Evolutionary conservation across 768 basidiomycete genomes (phyloP), one percentile per base, ranked within the genome.

Genomic region (Kwoniella europaea): DNA sequence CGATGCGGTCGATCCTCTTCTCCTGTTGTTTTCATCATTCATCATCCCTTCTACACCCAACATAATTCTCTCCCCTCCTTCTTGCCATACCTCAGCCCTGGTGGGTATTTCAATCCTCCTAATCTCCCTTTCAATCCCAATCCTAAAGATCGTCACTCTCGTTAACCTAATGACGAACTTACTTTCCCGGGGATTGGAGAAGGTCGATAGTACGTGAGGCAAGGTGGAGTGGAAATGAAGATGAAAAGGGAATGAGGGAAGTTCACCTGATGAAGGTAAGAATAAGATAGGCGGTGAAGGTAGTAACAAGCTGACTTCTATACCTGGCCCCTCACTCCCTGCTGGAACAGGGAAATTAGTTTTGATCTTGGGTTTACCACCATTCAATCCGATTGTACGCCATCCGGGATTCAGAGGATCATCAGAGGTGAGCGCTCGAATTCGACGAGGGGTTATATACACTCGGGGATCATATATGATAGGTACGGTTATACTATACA

Each of bases 351-450:
- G 65, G 20, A 59, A 24, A 7, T 61, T 44, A 18, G 41, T 44
- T 10, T 67, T 52, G 10, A 65, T 20, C 5, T 42, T 60, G 1
- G 58, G 65, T 61, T 65, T 71, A 9, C 80, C 80, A 10, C 80
- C 80, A 53, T 75, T 65, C 2, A 81, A 66, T 20, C 43, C 29
- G 66, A 81, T 74, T 0, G 75, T 75, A 6, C 78, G 67, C 80
- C 80, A 81, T 15, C 80, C 80, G 10, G 80, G 80, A 52, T 81
- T 81, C 22, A 81, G 63, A 12, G 78, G 65, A 57, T 81, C 80
- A 41, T 79, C 75, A 18, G 61, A 65, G 5, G 80, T 79, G 60
- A 81, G 53, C 10, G 73, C 67, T 1, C 78, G 65, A 3, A 81
- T 55, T 3, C 80, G 76, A 2, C 78, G 71, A 12, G 80, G 80